phyloP scores from a whole-genome alignment of 441 rosid species.

The Populus hybrid region DNA sequence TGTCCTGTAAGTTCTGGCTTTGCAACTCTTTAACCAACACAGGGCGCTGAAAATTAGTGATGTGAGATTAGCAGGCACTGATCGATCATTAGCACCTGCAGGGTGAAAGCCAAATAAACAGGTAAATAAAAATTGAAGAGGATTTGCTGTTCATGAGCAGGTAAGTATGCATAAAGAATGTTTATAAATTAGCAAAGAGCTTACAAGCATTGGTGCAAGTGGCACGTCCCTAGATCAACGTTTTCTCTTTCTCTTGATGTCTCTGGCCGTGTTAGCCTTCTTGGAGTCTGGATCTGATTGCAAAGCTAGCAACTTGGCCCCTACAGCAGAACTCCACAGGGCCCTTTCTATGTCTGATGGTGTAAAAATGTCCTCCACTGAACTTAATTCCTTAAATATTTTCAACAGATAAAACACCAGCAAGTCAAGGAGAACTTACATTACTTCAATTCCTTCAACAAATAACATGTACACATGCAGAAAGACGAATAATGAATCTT shows the following conservation, averaged over 20 bases:
- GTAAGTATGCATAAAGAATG: not conserved
- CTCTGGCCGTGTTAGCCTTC: constrained; percentile 25
- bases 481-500: not conserved
- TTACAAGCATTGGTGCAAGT: not conserved
- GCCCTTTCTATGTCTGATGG: constrained; percentile 83
- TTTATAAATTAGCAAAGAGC: not conserved
- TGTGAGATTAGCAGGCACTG: not conserved
- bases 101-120: not conserved
- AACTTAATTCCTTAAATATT: constrained; percentile 54
- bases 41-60: not conserved
- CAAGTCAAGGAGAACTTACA: not conserved
- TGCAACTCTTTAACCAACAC: not conserved
- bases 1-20: not conserved
- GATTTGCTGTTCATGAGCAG: not conserved
- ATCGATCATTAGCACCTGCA: not conserved
- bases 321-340: constrained; percentile 63
- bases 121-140: not conserved
- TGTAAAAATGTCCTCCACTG: constrained; percentile 46
- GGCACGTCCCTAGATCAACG: constrained; percentile 22
- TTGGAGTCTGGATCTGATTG: constrained; percentile 18
- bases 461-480: not conserved
- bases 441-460: constrained; percentile 2
- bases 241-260: constrained; percentile 63
- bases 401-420: not conserved
- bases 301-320: constrained; percentile 39